A percentile compares a stretch with the other conserved stretches of the same genome.
These are phyloP conservation scores for Dissoconium aciculare DNA, from an alignment of 2,329 filamentous ascomycete species.

Conservation along the genomic window DNA sequence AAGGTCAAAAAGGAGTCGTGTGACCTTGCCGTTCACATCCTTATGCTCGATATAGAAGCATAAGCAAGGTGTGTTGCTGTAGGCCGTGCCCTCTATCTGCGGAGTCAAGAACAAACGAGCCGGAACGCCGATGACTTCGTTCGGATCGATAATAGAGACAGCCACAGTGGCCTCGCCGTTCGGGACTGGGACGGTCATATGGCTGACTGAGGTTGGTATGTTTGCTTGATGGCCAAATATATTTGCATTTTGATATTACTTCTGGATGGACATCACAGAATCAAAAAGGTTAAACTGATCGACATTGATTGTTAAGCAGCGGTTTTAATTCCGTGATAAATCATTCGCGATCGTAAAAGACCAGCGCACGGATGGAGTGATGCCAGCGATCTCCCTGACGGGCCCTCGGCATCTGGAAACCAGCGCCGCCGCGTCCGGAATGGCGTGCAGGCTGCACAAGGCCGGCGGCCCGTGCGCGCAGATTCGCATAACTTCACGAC, in stretches of 20 bases:
- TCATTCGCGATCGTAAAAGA: too few relatives aligned
- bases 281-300: background rate
- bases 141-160: background rate
- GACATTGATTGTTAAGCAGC: background rate
- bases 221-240: background rate
- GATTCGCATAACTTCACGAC: background rate
- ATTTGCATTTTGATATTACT: background rate
- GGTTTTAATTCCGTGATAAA: too few relatives aligned
- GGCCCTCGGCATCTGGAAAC: background rate
- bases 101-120: conserved; percentile 20
- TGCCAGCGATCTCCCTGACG: conserved; percentile 1
- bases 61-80: conserved; percentile 25
- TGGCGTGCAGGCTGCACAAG: background rate
- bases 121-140: conserved; percentile 9
- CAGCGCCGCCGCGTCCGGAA: background rate
- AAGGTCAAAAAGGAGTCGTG: conserved; percentile 30
- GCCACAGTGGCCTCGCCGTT: background rate
- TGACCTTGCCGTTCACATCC: conserved; percentile 6
- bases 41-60: conserved; percentile 31
- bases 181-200: background rate
- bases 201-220: background rate
- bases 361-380: too few relatives aligned
- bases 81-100: conserved; percentile 23
- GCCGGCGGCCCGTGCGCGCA: background rate
- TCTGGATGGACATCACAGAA: background rate